Evolutionary conservation across 176 grass and related monocot genomes (phyloP), one percentile per base, ranked within the genome.

Genomic region (Eragrostis nindensis): DNA sequence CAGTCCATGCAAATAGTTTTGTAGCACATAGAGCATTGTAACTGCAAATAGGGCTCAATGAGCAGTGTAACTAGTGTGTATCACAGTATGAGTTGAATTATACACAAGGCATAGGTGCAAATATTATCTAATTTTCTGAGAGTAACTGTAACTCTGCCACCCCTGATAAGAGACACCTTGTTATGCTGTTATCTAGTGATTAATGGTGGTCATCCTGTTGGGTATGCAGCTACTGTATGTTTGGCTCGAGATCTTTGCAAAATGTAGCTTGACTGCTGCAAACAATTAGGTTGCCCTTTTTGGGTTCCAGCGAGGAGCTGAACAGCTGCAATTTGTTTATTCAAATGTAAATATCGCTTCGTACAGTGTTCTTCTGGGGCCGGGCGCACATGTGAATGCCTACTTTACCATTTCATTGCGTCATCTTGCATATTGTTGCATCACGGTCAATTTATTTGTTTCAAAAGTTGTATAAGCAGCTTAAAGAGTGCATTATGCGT

Each of bases 1-100:
- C 65, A 68, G 47, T 60, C 19, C 63, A 77, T 64, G 36, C 76
- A 74, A 41, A 75, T 63, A 79, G 17, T 88, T 88, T 84, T 84
- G 81, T 88, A 88, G 75, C 5, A n/a, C 42, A 47, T 84, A 80
- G 62, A 62, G 13, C 81, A 54, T 8, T 80, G 69, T 80, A 80
- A 84, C 39, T 69, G 53, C 53, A 71, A 56, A 39, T 80, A 89
- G 44, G 36, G 62, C 62, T 88, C 55, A 22, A n/a, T 38, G 73
- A 76, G 78, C 24, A n/a, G 17, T 79, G 61, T 74, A 88, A 83
- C 68, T 79, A 74, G 68, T 43, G 61, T 3, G 45, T 42, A 27
- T 61, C 24, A 27, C 57, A 27, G 11, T 73, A 16, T n/a, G 7
- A 40, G 17, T 73, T 36, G 73, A 2, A 11, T 59, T 41, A 40